phyloP scores from a whole-genome alignment of 2,329 filamentous ascomycete genomes.

The Penicillium nordicum region DNA sequence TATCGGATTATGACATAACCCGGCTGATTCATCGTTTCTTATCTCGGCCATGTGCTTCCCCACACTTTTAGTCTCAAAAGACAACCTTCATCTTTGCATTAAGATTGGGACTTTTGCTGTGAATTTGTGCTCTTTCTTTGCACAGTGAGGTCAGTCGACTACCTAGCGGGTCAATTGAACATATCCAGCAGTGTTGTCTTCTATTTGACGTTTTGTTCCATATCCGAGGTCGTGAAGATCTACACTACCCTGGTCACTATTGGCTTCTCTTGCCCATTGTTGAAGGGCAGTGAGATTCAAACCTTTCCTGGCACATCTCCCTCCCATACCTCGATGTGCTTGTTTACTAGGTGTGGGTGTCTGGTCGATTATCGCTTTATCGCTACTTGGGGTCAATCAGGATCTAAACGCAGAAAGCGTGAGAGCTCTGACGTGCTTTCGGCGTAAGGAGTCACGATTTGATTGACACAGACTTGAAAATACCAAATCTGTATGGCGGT shows the following conservation, averaged over 20 bases:
- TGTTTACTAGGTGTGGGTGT: conserved; percentile 34
- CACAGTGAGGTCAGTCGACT: background rate
- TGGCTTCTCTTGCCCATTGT: conserved; percentile 9
- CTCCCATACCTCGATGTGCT: conserved; percentile 36
- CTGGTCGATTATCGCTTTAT: conserved; percentile 37
- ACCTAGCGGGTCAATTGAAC: background rate
- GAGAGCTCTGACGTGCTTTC: conserved; percentile 7
- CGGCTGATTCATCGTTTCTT: conserved; percentile 21
- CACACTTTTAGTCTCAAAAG: conserved; percentile 21
- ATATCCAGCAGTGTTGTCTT: background rate
- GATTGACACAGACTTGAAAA: background rate
- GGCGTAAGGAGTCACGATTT: conserved; percentile 8
- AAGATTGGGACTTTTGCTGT: background rate
- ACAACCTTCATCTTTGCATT: conserved; percentile 7
- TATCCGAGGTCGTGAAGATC: conserved; percentile 7
- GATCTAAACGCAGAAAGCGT: conserved; percentile 27
- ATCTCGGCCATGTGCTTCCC: conserved; percentile 20
- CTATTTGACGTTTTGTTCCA: background rate
- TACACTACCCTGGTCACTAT: background rate
- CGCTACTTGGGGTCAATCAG: conserved; percentile 34
- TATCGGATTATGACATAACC: conserved; percentile 5
- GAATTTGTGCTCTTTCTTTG: background rate
- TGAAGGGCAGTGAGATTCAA: conserved; percentile 12
- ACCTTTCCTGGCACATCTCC: conserved; percentile 18
- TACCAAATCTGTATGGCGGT: conserved; percentile 24